These are phyloP conservation scores for Fusarium sp. DNA, from an alignment of 2,329 filamentous ascomycete species.

Conservation along the genomic window DNA sequence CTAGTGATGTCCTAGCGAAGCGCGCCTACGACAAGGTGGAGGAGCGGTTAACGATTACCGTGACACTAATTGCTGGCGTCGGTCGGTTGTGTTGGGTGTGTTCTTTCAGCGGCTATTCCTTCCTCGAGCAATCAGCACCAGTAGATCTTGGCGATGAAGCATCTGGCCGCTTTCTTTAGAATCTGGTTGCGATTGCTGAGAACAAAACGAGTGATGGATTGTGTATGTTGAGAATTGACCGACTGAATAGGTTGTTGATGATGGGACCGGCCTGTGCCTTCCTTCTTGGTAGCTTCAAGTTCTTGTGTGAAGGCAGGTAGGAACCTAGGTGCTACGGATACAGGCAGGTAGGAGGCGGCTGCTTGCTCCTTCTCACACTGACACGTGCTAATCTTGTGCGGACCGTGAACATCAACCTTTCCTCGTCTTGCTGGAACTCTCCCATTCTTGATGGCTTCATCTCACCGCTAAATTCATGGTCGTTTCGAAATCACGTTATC, in stretches of 20 bases:
- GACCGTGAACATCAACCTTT: background rate
- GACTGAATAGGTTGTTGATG: background rate
- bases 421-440: background rate
- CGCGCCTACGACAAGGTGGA: conserved; percentile 8
- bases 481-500: conserved; percentile 6
- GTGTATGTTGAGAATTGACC: background rate
- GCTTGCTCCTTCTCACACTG: background rate
- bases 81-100: background rate
- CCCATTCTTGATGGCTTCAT: background rate
- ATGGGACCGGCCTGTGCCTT: background rate
- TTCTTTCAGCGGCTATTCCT: conserved; percentile 2
- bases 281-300: background rate
- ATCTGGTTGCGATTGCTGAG: background rate
- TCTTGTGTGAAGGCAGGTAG: background rate
- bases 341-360: background rate
- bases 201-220: background rate
- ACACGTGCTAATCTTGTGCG: background rate
- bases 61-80: background rate
- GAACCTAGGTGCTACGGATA: background rate
- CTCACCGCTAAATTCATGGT: background rate
- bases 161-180: background rate
- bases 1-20: conserved; percentile 4
- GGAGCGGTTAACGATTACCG: conserved; percentile 28
- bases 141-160: background rate
- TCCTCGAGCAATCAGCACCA: background rate